Base-by-base conservation (phyloP, 257 asterid species). In the Galeopsis tetrahit region DNA sequence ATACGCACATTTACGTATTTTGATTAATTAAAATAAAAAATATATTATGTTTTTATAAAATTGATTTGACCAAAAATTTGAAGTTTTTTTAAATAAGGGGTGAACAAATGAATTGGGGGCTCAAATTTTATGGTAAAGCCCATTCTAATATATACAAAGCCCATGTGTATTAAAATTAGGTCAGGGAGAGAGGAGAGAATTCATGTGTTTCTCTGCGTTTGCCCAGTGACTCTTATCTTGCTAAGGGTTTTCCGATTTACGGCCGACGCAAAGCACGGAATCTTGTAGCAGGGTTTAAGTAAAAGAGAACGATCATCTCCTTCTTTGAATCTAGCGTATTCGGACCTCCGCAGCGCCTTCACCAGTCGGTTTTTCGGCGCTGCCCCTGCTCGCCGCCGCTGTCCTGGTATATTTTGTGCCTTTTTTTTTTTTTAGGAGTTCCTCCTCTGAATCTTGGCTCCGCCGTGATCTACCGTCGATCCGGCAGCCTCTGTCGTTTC, bases 211-310 rank as follows among this genome's bases (percentile, higher is more conserved):
- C 28, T 49, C 28, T 49, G 28, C 56, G 28, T n/a, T 49, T 49
- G 6, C 31, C 56, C 56, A n/a, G 56, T 28, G 56, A 49, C 56
- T 49, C 56, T 49, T 49, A 49, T 49, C 56, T 49, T 49, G 56
- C 6, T 49, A n/a, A 49, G 56, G 56, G 56, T 49, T 49, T 49
- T 49, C 56, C 56, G 56, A 49, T 49, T 48, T 49, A 28, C 56
- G 56, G 56, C 56, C 17, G 55, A 13, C 55, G 55, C 7, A 48
- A 49, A 49, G 21, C 28, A 28, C 56, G n/a, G 56, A 49, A n/a
- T 49, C 13, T 0, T 3, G 56, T 4, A 5, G 5, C 14, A 49
- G 56, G 56, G 56, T 49, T 49, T 49, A 49, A 14, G 56, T 14
- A n/a, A 14, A 49, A 5, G 28, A 49, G 28, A 49, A 14, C 1